Evolutionary conservation across 1,284 basidiomycete species (phyloP).

Genomic region (Ganoderma lucidum): DNA sequence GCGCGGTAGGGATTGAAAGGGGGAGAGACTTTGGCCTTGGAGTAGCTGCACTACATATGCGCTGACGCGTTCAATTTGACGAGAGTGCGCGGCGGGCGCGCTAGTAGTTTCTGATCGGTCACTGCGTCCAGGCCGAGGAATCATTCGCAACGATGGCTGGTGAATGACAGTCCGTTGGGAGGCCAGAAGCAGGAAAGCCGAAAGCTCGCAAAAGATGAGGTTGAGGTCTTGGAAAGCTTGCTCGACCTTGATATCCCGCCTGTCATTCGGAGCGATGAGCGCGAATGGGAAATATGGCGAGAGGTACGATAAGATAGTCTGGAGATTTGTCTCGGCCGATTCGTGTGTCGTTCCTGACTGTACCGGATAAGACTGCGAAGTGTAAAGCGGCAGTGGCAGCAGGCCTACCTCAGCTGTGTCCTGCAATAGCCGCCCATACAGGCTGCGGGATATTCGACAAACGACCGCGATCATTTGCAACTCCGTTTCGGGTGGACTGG

Average conservation of each 20-base stretch:
- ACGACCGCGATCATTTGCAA: conserved; percentile 70
- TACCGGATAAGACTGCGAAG: neutral
- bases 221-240: conserved; percentile 75
- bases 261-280: conserved; percentile 40
- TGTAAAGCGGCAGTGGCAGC: neutral
- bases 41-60: conserved; percentile 78
- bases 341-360: conserved; percentile 35
- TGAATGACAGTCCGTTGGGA: conserved; percentile 28
- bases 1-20: conserved; percentile 50
- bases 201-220: conserved; percentile 79
- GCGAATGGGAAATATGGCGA: conserved; percentile 86
- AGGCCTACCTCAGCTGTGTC: conserved; percentile 27
- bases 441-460: conserved; percentile 64
- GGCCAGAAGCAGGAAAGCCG: conserved; percentile 66
- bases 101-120: neutral
- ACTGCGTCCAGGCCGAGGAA: conserved; percentile 1
- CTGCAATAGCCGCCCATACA: conserved; percentile 68
- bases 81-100: conserved; percentile 27
- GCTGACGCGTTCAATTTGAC: conserved; percentile 63
- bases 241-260: conserved; percentile 69
- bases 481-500: conserved; percentile 63
- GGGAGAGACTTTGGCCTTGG: conserved; percentile 56
- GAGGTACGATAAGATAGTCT: conserved; percentile 74
- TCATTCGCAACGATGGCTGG: neutral
- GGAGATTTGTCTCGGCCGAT: conserved; percentile 53